A percentile compares a stretch with the other conserved stretches of the same genome.
These are phyloP conservation scores for Rhinocladiella similis DNA, from an alignment of 2,329 filamentous ascomycete species.

Conservation along the genomic window DNA sequence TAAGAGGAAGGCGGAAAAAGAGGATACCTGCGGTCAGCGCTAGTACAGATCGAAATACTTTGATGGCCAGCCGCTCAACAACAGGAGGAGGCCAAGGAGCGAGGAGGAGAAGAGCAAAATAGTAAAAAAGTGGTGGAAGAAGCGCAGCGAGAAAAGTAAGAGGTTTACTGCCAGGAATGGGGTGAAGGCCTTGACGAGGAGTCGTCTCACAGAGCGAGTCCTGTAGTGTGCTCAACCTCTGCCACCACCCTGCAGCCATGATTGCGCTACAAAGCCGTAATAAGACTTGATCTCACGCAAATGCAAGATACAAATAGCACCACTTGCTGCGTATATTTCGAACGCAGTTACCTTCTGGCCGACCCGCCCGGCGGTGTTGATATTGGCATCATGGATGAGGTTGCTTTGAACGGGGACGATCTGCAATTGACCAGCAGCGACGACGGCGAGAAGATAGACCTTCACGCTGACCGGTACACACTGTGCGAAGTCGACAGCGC, in stretches of 20 bases:
- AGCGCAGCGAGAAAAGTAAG: slow-evolving; percentile 41
- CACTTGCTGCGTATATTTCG: background rate
- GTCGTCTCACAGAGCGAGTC: slow-evolving; percentile 2
- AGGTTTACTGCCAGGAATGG: slow-evolving; percentile 42
- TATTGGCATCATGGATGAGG: background rate
- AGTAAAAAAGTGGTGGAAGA: slow-evolving; percentile 44
- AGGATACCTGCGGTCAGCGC: slow-evolving; percentile 40
- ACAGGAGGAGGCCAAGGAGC: slow-evolving; percentile 41
- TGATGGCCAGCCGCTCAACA: slow-evolving; percentile 33
- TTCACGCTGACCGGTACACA: no score
- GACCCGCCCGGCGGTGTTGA: background rate
- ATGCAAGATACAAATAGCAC: background rate
- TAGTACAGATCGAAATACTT: slow-evolving; percentile 38
- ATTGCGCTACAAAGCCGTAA: background rate
- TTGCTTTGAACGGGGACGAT: background rate
- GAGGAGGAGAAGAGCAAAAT: slow-evolving; percentile 43
- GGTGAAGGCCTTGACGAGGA: slow-evolving; percentile 41
- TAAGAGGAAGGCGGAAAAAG: slow-evolving; percentile 44
- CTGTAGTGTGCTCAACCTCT: background rate
- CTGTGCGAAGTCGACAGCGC: no score
- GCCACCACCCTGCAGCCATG: background rate
- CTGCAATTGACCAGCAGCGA: no score
- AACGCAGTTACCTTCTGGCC: background rate
- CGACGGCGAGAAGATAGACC: no score
- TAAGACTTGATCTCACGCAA: background rate